phyloP scores from a whole-genome alignment of 768 basidiomycete genomes.

The Rhizopogon vesiculosus region DNA sequence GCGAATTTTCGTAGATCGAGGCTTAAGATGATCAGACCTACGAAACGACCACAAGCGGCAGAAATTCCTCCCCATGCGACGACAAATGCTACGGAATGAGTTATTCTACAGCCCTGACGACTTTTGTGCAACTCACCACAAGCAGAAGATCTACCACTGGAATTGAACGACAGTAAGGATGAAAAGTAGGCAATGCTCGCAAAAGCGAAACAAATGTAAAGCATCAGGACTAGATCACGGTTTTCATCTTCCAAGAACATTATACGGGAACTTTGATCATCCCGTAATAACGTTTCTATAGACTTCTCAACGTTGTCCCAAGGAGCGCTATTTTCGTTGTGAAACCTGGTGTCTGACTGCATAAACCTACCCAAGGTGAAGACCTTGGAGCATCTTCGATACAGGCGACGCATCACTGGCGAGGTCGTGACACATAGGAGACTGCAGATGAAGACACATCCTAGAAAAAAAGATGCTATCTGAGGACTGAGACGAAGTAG shows the following conservation, averaged over 20 bases:
- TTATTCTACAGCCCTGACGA: not conserved
- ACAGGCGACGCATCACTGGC: not conserved
- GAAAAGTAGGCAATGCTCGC: conserved; percentile 26
- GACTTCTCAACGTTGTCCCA: not conserved
- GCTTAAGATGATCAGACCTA: conserved; percentile 34
- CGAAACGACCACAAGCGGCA: conserved; percentile 30
- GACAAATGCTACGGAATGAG: conserved; percentile 31
- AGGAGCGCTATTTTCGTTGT: not conserved
- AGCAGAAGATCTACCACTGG: conserved; percentile 8
- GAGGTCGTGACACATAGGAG: conserved; percentile 21
- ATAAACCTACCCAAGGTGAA: not conserved
- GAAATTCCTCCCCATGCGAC: conserved; percentile 43
- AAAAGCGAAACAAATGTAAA: conserved; percentile 26
- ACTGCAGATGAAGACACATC: conserved; percentile 35
- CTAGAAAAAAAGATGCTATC: conserved; percentile 35
- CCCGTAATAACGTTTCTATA: not conserved
- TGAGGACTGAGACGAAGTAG: conserved; percentile 23
- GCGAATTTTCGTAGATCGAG: conserved; percentile 29
- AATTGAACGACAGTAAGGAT: conserved; percentile 24
- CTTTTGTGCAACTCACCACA: conserved; percentile 18
- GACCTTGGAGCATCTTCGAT: not conserved
- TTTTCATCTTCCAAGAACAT: not conserved
- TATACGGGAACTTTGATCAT: not conserved
- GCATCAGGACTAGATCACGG: conserved; percentile 15
- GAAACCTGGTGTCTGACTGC: not conserved